Conservation (phyloP, 768 basidiomycete genomes). For the Tephrocybe rancida region DNA sequence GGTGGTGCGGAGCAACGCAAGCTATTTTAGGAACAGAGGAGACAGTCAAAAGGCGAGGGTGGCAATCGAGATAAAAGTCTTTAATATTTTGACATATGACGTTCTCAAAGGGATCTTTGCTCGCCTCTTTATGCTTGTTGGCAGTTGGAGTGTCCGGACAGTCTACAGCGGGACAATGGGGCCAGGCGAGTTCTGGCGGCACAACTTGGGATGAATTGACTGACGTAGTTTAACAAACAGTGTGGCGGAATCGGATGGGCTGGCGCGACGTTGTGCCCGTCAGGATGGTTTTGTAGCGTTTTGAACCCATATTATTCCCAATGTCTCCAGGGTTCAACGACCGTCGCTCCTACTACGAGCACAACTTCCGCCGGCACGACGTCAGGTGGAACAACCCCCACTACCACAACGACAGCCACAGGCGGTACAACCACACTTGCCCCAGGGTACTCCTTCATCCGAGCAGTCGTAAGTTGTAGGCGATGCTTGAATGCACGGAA, state of each 20-base stretch:
- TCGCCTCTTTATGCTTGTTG: constrained; percentile 10
- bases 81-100: neutral
- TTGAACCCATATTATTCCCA: constrained; percentile 54
- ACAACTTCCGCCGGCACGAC: constrained; percentile 30
- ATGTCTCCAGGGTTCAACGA: constrained; percentile 48
- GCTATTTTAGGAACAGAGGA: constrained; percentile 2
- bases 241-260: constrained; percentile 57
- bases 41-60: neutral
- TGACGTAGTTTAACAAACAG: constrained; percentile 28
- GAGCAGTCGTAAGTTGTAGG: constrained; percentile 46
- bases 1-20: constrained; percentile 17
- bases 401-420: constrained; percentile 28
- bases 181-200: constrained; percentile 32
- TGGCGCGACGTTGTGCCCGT: constrained; percentile 50
- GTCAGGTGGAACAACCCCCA: constrained; percentile 26
- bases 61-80: neutral
- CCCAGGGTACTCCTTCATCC: constrained; percentile 56
- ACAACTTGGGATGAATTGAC: neutral
- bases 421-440: constrained; percentile 44
- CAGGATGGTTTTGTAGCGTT: constrained; percentile 46
- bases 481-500: neutral
- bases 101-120: constrained; percentile 7
- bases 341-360: constrained; percentile 23
- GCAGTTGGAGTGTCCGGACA: constrained; percentile 8
- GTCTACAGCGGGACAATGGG: constrained; percentile 31